Percentiles rank a stretch among this genome's conserved stretches.
phyloP scores from a whole-genome alignment of 805 yeast genomes.

The Candida oleophila region DNA sequence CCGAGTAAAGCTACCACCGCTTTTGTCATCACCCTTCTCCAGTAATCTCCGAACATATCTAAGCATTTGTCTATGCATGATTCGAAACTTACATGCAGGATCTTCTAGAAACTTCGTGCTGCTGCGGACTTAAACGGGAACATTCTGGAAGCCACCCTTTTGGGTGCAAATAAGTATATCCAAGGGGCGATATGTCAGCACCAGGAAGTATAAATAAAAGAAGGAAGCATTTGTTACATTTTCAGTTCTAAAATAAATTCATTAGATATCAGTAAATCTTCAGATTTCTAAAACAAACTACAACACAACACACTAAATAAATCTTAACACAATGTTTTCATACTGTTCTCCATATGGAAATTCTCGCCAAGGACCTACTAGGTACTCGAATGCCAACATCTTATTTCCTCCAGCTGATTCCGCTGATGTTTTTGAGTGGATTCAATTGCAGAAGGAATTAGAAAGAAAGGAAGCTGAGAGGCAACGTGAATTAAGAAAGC shows the following conservation, averaged over 20 bases:
- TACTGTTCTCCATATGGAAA: background rate
- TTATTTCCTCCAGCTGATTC: conserved; percentile 2
- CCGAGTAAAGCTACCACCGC: too few relatives aligned
- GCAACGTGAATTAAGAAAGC: conserved; percentile 10
- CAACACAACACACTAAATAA: background rate
- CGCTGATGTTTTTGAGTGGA: conserved; percentile 1
- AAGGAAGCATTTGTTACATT: background rate
- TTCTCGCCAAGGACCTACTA: background rate
- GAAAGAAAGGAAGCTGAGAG: conserved; percentile 5
- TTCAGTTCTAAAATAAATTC: too few relatives aligned
- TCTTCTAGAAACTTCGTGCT: background rate
- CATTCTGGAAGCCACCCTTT: background rate
- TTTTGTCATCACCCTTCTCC: too few relatives aligned
- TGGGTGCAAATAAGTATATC: background rate
- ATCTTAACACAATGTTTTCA: background rate
- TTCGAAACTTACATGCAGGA: background rate
- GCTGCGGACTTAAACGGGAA: background rate
- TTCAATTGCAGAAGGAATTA: background rate
- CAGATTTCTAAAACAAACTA: too few relatives aligned
- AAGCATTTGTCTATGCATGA: background rate
- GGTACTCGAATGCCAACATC: background rate
- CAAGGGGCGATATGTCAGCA: conserved; percentile 3
- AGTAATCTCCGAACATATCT: too few relatives aligned
- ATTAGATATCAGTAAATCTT: too few relatives aligned
- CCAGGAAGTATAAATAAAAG: background rate